A percentile compares a stretch with the other conserved stretches of the same genome.
Evolutionary conservation across 2,329 filamentous ascomycete genomes (phyloP).

Genomic region (Colletotrichum eremochloae): DNA sequence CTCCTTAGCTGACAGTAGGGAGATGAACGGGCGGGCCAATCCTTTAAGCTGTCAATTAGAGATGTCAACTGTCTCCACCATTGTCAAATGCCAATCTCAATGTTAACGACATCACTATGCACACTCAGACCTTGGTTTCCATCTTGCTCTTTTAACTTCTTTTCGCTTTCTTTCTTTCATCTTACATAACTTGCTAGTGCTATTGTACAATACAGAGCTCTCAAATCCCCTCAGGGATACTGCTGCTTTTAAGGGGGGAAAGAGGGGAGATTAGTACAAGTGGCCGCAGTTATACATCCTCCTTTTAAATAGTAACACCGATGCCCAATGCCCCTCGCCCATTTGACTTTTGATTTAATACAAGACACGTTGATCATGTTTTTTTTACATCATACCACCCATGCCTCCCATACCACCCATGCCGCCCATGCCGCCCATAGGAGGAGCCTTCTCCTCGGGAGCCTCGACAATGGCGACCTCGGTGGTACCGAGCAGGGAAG

Average conservation of each 20-base stretch:
- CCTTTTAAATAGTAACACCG: slow-evolving; percentile 60
- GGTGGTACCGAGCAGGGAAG: slow-evolving; percentile 95
- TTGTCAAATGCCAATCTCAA: neutral
- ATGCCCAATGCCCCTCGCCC: slow-evolving; percentile 61
- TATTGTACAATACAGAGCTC: slow-evolving; percentile 44
- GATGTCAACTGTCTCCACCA: neutral
- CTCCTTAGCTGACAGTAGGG: neutral
- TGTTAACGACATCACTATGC: slow-evolving; percentile 22
- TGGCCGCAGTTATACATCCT: slow-evolving; percentile 54
- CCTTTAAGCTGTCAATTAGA: neutral
- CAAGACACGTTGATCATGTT: slow-evolving; percentile 45
- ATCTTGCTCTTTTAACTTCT: slow-evolving; percentile 31
- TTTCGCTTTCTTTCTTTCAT: slow-evolving; percentile 36
- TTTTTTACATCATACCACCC: slow-evolving; percentile 74
- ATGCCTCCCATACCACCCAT: slow-evolving; percentile 69
- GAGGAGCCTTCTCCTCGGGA: slow-evolving; percentile 82
- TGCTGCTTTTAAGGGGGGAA: slow-evolving; percentile 31
- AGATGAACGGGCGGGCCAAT: neutral
- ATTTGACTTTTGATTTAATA: slow-evolving; percentile 45
- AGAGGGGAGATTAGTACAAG: slow-evolving; percentile 43
- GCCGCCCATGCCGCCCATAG: slow-evolving; percentile 77
- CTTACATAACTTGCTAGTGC: slow-evolving; percentile 42
- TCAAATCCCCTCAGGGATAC: slow-evolving; percentile 39
- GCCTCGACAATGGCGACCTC: slow-evolving; percentile 98
- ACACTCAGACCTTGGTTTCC: slow-evolving; percentile 20